Base-by-base conservation (phyloP, 2,329 filamentous ascomycete genomes). In the Colletotrichum incanum region DNA sequence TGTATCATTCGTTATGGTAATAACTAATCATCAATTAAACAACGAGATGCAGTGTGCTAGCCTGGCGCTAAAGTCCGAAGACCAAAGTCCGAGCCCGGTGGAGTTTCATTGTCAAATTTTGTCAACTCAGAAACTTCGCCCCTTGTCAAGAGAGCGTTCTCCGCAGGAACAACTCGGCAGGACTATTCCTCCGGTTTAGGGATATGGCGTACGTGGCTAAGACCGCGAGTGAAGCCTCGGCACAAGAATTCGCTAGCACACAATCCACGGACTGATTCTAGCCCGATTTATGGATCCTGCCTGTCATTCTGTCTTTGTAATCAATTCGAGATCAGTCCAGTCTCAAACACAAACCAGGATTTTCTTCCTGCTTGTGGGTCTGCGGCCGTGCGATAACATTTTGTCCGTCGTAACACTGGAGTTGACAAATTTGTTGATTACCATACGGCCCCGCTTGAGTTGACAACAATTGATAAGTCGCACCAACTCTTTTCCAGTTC, bases 331-430 rank as follows among this genome's bases (percentile, higher is more conserved):
- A 26, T 5, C 28, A 31, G 11, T 52, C 23, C 43, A 43, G 41
- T 28, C 20, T 31, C 20, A 5, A 8, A 41, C 52, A 56, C 26
- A 20, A 14, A 26, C 47, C 8, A 20, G 41, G 37, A 56, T 58
- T 39, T 18, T 18, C 43, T 34, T 34, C 26, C 64, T 34, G 31
- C 23, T 59, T 68, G 65, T 72, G 65, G 69, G 28, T 26, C 58
- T 18, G 34, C 16, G 65, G 43, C 50, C 37, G 41, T 59, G 50
- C n/a, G 7, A 56, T 23, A n/a, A 34, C 41, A 41, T 23, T 31
- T 23, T 3, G 41, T 28, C 41, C 54, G 18, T 62, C 23, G 28
- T 26, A 43, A 18, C 20, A 34, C 5, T 12, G 7, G 43, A 39
- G 26, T 64, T 45, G 37, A 52, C 26, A 68, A 34, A 54, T 14